These are phyloP conservation scores for Monocercomonoides exilis DNA, from an alignment of 78 protist species.

Conservation along the genomic window DNA sequence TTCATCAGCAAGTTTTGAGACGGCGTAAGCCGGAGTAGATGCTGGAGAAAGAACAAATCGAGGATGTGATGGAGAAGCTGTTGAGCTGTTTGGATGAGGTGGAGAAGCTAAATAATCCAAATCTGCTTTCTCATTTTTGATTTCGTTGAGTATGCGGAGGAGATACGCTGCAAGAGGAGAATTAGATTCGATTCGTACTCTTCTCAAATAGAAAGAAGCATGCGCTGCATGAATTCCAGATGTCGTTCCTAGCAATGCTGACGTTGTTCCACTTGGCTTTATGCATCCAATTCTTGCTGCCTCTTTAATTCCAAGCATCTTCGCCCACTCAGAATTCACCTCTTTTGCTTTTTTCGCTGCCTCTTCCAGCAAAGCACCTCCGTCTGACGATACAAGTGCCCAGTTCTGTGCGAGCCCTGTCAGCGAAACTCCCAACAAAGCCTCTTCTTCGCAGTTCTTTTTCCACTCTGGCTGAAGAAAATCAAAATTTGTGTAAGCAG, in stretches of 20 bases:
- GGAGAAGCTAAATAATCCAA: no score
- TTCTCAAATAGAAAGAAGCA: neutral
- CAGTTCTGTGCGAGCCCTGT: neutral
- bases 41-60: neutral
- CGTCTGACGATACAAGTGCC: neutral
- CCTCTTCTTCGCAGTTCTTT: neutral
- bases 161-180: no score
- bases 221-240: conserved; percentile 3
- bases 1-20: no score
- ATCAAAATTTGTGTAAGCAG: neutral
- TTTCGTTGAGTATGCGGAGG: no score
- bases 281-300: neutral
- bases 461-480: neutral
- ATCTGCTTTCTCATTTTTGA: no score
- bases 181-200: neutral
- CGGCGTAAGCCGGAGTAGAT: neutral
- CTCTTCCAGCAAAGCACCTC: neutral
- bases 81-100: no score
- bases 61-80: no score
- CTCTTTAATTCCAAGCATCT: neutral
- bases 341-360: neutral
- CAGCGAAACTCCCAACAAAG: neutral
- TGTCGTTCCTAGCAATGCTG: neutral
- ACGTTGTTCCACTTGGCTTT: neutral
- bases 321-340: neutral